These are phyloP conservation scores for Cucurbitaria berberidis DNA, from an alignment of 2,329 filamentous ascomycete genomes.

Conservation along the genomic window DNA sequence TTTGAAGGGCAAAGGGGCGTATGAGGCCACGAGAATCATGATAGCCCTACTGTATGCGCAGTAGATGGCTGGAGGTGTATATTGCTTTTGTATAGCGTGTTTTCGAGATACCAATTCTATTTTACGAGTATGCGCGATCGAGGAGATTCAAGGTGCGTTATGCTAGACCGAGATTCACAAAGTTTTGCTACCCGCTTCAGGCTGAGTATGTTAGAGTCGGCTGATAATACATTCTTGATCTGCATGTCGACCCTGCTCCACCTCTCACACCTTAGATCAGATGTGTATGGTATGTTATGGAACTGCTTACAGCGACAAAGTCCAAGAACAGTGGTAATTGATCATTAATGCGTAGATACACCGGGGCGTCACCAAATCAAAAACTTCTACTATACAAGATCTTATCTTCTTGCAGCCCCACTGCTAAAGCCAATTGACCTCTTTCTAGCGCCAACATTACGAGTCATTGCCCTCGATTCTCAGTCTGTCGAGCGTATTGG, in stretches of 20 bases:
- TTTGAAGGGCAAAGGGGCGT: conserved; percentile 61
- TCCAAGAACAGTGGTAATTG: not conserved
- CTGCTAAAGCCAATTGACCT: not conserved
- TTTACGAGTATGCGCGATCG: not conserved
- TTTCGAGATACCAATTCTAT: conserved; percentile 3
- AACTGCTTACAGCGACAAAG: not conserved
- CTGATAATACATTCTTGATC: too few relatives aligned
- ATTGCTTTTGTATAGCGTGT: not conserved
- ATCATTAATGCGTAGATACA: conserved; percentile 9
- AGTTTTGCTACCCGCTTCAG: too few relatives aligned
- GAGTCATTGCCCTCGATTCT: not conserved
- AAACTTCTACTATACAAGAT: too few relatives aligned
- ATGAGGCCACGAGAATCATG: conserved; percentile 64
- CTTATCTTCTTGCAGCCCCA: too few relatives aligned
- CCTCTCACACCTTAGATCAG: too few relatives aligned
- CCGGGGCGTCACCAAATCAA: too few relatives aligned
- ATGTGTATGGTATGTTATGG: too few relatives aligned
- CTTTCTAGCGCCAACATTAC: not conserved
- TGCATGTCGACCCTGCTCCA: too few relatives aligned
- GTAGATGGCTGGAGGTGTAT: conserved; percentile 1
- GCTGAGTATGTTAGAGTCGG: too few relatives aligned
- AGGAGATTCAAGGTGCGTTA: not conserved
- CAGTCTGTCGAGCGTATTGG: not conserved
- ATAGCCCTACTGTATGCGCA: conserved; percentile 61
- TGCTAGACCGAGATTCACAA: not conserved